Base-by-base conservation (phyloP, 225 moss, liverwort and hornwort genomes). In the Physcomitrellopsis africana region DNA sequence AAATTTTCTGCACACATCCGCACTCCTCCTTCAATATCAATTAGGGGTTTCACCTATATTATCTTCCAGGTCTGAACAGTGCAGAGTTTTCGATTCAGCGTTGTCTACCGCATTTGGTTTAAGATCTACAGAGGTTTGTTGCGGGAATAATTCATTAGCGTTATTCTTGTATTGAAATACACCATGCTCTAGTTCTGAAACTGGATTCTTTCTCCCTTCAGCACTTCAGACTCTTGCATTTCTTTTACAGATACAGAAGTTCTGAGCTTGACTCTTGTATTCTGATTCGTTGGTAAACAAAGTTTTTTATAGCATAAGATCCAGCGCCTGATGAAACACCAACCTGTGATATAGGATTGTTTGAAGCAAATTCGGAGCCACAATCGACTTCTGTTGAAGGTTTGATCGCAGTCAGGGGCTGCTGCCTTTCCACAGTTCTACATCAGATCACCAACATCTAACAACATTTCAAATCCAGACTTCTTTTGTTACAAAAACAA, bases 401-500 rank as follows among this genome's bases (percentile, higher is more conserved):
- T 63, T 60, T 72, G 45, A 18, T 27, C 29, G 51, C 75, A 62
- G 53, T 51, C 17, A 77, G 63, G 43, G 0, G 32, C 4, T 37
- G 32, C 32, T 37, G 32, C 32, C 32, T 37, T 5, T 37, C 81
- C 83, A 81, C 79, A 86, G 72, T 81, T 74, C 83, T 77, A 83
- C 86, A 83, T 89, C 81, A 86, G 78, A 69, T 81, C 69, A 70
- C 77, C 81, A 79, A 81, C 86, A 81, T 89, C 81, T 80, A 58
- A 80, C 67, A 73, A 74, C 5, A 83, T 81, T 82, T 82, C 82
- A 80, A 68, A 79, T 77, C 84, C 84, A 37, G 32, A 5, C 32
- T 4, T 4, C 32, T 0, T 7, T 4, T 37, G 32, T 37, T 37
- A 0, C 1, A 37, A 5, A 37, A 37, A 2, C 32, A 37, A 2